These are phyloP conservation scores for Lipomyces orientalis DNA, from an alignment of 805 yeast species.

Conservation along the genomic window DNA sequence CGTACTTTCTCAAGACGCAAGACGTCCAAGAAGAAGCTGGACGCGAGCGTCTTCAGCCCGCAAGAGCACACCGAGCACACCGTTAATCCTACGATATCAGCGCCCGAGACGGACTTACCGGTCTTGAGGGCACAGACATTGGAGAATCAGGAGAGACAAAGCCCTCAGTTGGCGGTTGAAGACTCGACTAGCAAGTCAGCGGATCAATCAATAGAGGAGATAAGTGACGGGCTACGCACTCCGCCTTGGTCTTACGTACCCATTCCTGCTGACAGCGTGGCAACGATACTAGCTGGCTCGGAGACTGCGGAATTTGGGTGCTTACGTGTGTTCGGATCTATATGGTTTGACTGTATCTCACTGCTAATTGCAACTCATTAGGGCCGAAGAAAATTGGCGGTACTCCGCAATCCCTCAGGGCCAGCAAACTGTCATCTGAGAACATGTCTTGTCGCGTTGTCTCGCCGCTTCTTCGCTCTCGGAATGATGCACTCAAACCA, in stretches of 20 bases:
- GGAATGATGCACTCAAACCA: background rate
- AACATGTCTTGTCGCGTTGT: background rate
- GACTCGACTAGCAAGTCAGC: background rate
- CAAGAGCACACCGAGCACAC: background rate
- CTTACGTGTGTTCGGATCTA: background rate
- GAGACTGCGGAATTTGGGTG: background rate
- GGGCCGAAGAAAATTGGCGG: background rate
- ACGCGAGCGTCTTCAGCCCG: background rate
- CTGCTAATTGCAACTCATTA: background rate
- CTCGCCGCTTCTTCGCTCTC: background rate
- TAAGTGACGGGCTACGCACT: background rate
- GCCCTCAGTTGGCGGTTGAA: background rate
- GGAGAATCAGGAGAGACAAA: background rate
- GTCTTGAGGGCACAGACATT: background rate
- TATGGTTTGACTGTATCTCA: background rate
- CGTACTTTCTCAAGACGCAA: slow-evolving; percentile 22
- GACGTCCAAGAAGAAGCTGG: slow-evolving; percentile 9
- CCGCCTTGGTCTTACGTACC: background rate
- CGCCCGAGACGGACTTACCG: background rate
- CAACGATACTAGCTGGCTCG: background rate
- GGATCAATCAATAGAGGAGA: background rate
- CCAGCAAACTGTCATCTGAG: background rate
- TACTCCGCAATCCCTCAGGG: background rate
- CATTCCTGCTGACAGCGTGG: background rate
- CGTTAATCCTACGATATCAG: background rate